phyloP scores from a whole-genome alignment of 2,329 filamentous ascomycete species.

The Kalaharituber pfeilii region DNA sequence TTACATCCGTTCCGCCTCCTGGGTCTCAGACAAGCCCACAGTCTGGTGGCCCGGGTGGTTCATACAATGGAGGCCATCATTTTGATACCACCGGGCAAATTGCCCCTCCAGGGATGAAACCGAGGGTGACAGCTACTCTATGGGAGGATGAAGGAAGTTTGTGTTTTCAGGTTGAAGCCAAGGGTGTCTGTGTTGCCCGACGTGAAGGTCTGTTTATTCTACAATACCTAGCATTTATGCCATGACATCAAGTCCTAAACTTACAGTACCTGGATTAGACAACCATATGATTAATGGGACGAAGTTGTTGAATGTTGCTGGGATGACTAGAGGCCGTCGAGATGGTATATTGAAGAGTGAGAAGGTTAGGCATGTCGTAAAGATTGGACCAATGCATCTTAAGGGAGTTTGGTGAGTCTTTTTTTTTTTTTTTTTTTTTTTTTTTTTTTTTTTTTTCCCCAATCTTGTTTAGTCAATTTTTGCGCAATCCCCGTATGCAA shows the following conservation, averaged over 20 bases:
- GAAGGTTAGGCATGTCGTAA: conserved; percentile 90
- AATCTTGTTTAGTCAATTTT: too few relatives aligned
- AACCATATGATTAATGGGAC: conserved; percentile 99
- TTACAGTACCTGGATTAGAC: conserved; percentile 36
- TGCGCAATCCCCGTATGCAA: too few relatives aligned
- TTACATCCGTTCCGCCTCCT: conserved; percentile 15
- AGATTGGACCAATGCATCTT: conserved; percentile 96
- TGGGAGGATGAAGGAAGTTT: conserved; percentile 98
- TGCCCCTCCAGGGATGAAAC: conserved; percentile 86
- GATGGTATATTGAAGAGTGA: conserved; percentile 97
- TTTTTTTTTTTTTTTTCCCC: too few relatives aligned
- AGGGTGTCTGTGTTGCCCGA: conserved; percentile 86
- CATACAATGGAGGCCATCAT: conserved; percentile 11
- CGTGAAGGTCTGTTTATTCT: conserved; percentile 52
- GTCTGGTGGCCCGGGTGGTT: conserved; percentile 10
- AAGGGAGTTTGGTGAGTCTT: conserved; percentile 80
- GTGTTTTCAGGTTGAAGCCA: conserved; percentile 93
- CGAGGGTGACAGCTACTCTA: conserved; percentile 81
- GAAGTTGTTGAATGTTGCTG: conserved; percentile 88
- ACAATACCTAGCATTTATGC: not conserved
- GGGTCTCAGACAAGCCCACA: conserved; percentile 16
- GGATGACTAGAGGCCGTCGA: conserved; percentile 88
- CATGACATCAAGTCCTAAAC: not conserved
- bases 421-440: conserved; percentile 10
- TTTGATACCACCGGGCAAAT: conserved; percentile 76